Base-by-base conservation (phyloP, 176 grass and related monocot genomes). In the Tillandsia fasciculata region DNA sequence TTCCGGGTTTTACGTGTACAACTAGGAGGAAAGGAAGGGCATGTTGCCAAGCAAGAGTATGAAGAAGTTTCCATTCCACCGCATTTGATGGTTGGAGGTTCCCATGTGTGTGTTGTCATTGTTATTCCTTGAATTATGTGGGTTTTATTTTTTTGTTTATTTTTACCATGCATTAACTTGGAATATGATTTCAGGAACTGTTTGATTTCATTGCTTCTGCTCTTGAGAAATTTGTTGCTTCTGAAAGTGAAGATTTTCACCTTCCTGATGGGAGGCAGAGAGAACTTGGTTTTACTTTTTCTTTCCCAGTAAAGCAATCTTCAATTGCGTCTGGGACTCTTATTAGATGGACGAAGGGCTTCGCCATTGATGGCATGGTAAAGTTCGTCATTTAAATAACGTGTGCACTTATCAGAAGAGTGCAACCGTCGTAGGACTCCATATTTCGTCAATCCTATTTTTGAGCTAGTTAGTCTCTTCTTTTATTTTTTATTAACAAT, bases 301-400 rank as follows among this genome's bases (percentile, higher is more conserved):
- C 91, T 79, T 96, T 96, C 77, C 91, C 91, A 6, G 87, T 96
- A 69, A 79, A 90, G 78, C 91, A 96, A 79, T 83, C 77, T 8
- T 96, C 91, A 9, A 91, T 96, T 64, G 78, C 84, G 2, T 86
- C 91, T 5, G 91, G 91, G 54, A 91, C 80, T n/a, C 85, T 96
- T 53, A 85, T 96, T 77, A 96, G 88, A 70, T 96, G 91, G 91
- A 96, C 91, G 51, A 96, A 96, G 63, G 91, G 91, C 29, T 96
- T 96, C 84, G 80, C 10, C 57, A 88, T 96, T 67, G 87, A 91
- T 54, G 91, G 77, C 71, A 86, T 82, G 81, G 91, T 96, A 87
- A 85, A 77, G 33, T 8, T 42, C 33, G 5, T 42, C 33, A 42
- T 42, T 42, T 42, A 42, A 42, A 42, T 42, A 42, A 42, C 33